Evolutionary conservation across 2,329 filamentous ascomycete species (phyloP).

Genomic region (Nemania serpens): DNA sequence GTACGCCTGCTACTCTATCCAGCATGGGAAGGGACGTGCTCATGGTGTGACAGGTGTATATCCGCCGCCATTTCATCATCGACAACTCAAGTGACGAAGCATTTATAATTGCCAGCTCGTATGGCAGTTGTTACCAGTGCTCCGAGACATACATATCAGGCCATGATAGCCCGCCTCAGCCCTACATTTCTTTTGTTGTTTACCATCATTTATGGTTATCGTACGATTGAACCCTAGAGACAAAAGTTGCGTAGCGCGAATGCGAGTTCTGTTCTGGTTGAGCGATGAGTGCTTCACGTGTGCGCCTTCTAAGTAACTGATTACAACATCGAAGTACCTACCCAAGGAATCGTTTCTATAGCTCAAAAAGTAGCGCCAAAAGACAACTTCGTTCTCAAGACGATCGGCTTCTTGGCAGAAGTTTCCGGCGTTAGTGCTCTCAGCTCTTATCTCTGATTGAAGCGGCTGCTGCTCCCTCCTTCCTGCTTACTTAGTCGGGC

Average conservation of each 20-base stretch:
- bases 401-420: conserved; percentile 13
- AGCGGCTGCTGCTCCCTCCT: conserved; percentile 7
- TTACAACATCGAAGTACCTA: conserved; percentile 18
- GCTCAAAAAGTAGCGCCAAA: background rate
- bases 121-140: conserved; percentile 3
- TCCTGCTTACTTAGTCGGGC: conserved; percentile 18
- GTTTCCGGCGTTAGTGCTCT: conserved; percentile 16
- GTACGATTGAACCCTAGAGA: background rate
- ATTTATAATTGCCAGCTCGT: conserved; percentile 3
- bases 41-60: background rate
- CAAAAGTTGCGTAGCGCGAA: background rate
- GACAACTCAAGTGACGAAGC: conserved; percentile 4
- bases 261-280: background rate
- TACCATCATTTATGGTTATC: background rate
- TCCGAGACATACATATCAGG: conserved; percentile 9
- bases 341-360: conserved; percentile 6
- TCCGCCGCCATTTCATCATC: background rate
- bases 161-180: background rate
- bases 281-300: background rate
- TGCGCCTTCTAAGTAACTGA: conserved; percentile 15
- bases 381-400: conserved; percentile 1
- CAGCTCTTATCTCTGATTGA: conserved; percentile 21
- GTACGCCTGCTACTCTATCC: background rate
- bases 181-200: background rate
- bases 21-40: conserved; percentile 5